Evolutionary conservation across 768 basidiomycete species (phyloP), one percentile per base, ranked within the genome.

Genomic region (Termitomyces sp.): DNA sequence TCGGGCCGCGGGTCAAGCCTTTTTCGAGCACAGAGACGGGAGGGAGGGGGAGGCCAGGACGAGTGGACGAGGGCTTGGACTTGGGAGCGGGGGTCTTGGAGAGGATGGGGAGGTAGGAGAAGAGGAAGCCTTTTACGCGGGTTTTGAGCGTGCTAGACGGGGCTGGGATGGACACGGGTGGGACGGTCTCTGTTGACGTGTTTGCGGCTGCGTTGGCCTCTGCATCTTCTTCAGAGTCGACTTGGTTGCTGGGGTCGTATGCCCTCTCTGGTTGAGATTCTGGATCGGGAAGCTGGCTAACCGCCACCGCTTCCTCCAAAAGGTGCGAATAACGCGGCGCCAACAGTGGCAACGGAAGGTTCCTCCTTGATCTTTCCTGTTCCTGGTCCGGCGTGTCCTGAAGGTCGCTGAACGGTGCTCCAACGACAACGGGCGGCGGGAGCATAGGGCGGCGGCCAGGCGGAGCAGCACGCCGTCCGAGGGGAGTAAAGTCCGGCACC

Each of bases 251-350:
- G n/a, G 44, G 54, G 14, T 51, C 44, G 19, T 41, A 42, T 14
- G 41, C 32, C 12, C 58, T 58, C 23, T 44, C n/a, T 8, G 49
- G 56, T 5, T 40, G 37, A 8, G 16, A 5, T 50, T 27, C 35
- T 14, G 58, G 44, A 35, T 54, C 55, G 5, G 51, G 53, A 44
- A 67, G 61, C 21, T 67, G 62, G 37, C 71, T 71, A 54, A 84
- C 65, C 0, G 72, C 67, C n/a, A 73, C 67, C 5, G 82, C 82
- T 63, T 84, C 83, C 23, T 84, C 81, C 60, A 84, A 65, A 1
- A 86, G 69, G 68, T 84, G 82, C 5, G 79, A 80, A 63, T 86
- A 86, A 21, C 82, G 67, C 7, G 83, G 84, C 1, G 81, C 83
- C 1, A 82, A 61, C 56, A 83, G 59, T 2, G 77, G 70, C 16